A percentile compares a stretch with the other conserved stretches of the same genome.
Conservation (phyloP, 2,329 filamentous ascomycete genomes). For the Xylariaceae sp. region DNA sequence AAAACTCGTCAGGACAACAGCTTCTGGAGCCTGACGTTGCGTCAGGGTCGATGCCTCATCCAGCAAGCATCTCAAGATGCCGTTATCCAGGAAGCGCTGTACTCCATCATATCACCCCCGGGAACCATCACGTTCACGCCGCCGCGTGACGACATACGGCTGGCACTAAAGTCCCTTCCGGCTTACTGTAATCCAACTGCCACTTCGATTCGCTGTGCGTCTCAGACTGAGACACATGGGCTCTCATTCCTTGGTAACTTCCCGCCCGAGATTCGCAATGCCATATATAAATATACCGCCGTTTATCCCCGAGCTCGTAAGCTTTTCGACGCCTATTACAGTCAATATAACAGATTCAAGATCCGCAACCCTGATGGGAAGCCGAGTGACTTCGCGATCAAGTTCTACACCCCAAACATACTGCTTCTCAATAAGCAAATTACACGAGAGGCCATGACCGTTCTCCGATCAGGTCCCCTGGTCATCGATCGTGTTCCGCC, state of each 20-base stretch:
- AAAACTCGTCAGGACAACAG: background rate
- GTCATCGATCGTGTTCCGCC: constrained; percentile 35
- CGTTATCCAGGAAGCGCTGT: constrained; percentile 14
- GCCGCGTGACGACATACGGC: constrained; percentile 17
- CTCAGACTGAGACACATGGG: background rate
- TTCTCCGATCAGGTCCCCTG: constrained; percentile 26
- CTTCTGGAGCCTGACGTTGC: constrained; percentile 19
- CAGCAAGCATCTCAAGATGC: constrained; percentile 21
- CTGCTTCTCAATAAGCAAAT: constrained; percentile 34
- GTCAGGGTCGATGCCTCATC: constrained; percentile 17
- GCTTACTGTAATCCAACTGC: constrained; percentile 13
- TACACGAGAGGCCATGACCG: constrained; percentile 30
- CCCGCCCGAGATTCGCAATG: constrained; percentile 33
- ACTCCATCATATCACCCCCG: constrained; percentile 20
- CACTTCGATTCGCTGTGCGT: background rate
- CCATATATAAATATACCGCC: constrained; percentile 30
- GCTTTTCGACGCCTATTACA: constrained; percentile 32
- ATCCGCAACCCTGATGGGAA: constrained; percentile 8
- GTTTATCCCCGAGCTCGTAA: constrained; percentile 27
- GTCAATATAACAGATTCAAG: constrained; percentile 19
- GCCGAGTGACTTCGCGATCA: constrained; percentile 8
- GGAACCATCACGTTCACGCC: constrained; percentile 14
- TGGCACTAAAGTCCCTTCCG: constrained; percentile 19
- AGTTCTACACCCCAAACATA: constrained; percentile 30
- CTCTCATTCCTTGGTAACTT: constrained; percentile 29